These are phyloP conservation scores for Botrytis tulipae DNA, from an alignment of 2,329 filamentous ascomycete genomes.

Conservation along the genomic window DNA sequence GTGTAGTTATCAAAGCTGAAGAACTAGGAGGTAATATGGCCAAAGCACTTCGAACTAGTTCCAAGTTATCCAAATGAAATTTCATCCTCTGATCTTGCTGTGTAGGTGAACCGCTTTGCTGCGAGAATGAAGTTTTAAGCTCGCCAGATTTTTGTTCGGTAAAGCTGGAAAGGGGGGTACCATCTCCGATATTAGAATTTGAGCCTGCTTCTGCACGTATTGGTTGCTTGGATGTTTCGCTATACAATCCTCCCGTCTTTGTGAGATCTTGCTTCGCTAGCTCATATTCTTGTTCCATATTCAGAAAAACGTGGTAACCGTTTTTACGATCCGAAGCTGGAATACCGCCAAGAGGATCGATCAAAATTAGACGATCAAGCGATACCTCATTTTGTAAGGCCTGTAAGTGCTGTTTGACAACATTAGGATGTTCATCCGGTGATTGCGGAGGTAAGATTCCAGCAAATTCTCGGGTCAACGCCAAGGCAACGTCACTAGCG, in stretches of 20 bases:
- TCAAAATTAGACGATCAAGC: conserved; percentile 81
- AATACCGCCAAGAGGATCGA: conserved; percentile 84
- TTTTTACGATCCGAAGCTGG: conserved; percentile 62
- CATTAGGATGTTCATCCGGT: conserved; percentile 44
- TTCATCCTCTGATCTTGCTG: conserved; percentile 34
- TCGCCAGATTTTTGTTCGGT: conserved; percentile 36
- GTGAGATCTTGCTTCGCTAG: conserved; percentile 63
- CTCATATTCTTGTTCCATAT: conserved; percentile 85
- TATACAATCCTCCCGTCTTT: conserved; percentile 5
- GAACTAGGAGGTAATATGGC: conserved; percentile 77
- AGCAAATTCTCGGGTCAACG: conserved; percentile 73
- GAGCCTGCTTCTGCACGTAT: not conserved
- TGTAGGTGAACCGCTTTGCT: conserved; percentile 12
- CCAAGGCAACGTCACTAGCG: conserved; percentile 67
- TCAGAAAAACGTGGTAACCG: conserved; percentile 80
- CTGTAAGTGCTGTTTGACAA: conserved; percentile 42
- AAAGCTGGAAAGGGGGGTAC: conserved; percentile 47
- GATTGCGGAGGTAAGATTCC: conserved; percentile 52
- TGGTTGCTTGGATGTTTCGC: not conserved
- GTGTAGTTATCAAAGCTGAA: conserved; percentile 86
- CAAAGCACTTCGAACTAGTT: conserved; percentile 67
- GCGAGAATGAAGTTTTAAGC: not conserved
- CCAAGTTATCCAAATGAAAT: conserved; percentile 68
- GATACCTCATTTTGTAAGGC: conserved; percentile 53
- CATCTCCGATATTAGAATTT: conserved; percentile 35